Evolutionary conservation across 176 grass and related monocot genomes (phyloP), one percentile per base, ranked within the genome.

Genomic region (Aegilops tauschii): DNA sequence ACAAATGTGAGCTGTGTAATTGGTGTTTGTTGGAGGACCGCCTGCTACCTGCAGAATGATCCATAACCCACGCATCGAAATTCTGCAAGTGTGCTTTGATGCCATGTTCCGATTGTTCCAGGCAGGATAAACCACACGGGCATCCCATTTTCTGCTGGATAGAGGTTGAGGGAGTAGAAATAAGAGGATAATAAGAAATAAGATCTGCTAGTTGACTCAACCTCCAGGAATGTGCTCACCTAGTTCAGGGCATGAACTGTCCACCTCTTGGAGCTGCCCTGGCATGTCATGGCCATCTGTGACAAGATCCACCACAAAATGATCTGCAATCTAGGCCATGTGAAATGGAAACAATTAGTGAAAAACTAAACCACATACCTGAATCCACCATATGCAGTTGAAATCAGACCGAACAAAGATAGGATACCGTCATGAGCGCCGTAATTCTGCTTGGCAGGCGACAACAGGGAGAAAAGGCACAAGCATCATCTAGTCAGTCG

Each of bases 231-330:
- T 36, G 30, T 78, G 30, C 31, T 61, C 76, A 78, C 11, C 31
- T 61, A 36, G 76, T 78, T 59, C 18, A 25, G 76, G 50, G 8
- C 31, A 78, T 37, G 52, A 78, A 78, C 76, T 78, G 54, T 34
- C 75, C 76, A 78, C 76, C 76, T 78, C 50, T 36, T 61, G 20
- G 76, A 78, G 28, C 59, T 8, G 31, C 76, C 9, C 76, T 78
- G 76, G 76, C 49, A 78, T 78, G 52, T 61, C 20, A 31, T 20
- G 18, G 20, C 6, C 52, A 21, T 36, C 30, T 23, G 76, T 78
- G 54, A 78, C 76, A 78, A 35, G 76, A 78, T 78, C 76, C 76
- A 78, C 52, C 31, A 78, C 31, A 78, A 61, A 35, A 78, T 61
- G 29, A 78, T 78, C 29, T 78, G 75, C 30, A 13, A 78, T 78